These are phyloP conservation scores for Pugionium dolabratum DNA, from an alignment of 345 rosid species.

Conservation along the genomic window DNA sequence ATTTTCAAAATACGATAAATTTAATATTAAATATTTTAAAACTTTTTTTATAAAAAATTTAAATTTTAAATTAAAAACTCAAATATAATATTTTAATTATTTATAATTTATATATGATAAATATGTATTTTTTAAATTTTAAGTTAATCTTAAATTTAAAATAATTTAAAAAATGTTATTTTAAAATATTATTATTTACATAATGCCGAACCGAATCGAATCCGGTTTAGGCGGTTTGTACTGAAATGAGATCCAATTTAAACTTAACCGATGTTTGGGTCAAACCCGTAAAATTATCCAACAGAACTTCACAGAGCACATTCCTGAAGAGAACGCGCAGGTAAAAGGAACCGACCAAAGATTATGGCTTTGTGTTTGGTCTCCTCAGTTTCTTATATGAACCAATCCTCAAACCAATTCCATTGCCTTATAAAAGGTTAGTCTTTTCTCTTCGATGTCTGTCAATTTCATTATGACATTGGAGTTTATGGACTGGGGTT, in stretches of 20 bases:
- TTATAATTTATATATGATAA: too few relatives aligned
- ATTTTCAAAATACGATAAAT: too few relatives aligned
- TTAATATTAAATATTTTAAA: too few relatives aligned
- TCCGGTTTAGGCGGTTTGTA: not conserved
- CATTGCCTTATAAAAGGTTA: slow-evolving; percentile 23
- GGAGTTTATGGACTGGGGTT: slow-evolving; percentile 3
- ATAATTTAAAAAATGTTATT: too few relatives aligned
- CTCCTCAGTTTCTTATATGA: slow-evolving; percentile 32
- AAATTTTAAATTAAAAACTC: too few relatives aligned
- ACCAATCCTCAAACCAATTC: slow-evolving; percentile 16
- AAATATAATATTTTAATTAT: too few relatives aligned
- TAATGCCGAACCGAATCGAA: not conserved
- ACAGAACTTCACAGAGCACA: slow-evolving; percentile 13
- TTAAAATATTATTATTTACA: too few relatives aligned
- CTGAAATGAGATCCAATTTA: not conserved
- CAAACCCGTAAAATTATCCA: slow-evolving; percentile 5
- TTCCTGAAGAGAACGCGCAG: slow-evolving; percentile 21
- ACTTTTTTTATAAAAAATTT: too few relatives aligned
- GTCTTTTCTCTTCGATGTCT: slow-evolving; percentile 2
- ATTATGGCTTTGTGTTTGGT: slow-evolving; percentile 36
- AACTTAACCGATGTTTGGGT: not conserved
- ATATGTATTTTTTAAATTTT: too few relatives aligned
- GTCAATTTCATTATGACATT: slow-evolving; percentile 2
- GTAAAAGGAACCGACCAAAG: slow-evolving; percentile 1
- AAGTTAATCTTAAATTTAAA: too few relatives aligned